A percentile compares a stretch with the other conserved stretches of the same genome.
These are phyloP conservation scores for Jamesozyma hellenica DNA, from an alignment of 805 yeast species.

Conservation along the genomic window DNA sequence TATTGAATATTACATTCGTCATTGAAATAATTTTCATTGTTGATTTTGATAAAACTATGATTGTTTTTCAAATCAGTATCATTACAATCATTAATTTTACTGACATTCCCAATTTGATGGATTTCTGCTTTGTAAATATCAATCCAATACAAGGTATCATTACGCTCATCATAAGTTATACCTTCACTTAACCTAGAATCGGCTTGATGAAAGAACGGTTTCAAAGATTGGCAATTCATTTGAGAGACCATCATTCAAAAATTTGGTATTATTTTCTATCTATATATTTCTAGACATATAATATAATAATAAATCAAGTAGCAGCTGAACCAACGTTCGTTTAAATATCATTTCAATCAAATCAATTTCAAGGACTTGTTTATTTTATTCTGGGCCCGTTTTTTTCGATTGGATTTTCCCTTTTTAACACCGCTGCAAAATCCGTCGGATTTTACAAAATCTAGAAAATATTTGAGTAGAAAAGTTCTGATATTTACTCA, in stretches of 20 bases:
- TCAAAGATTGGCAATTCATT: slow-evolving; percentile 6
- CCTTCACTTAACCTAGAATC: slow-evolving; percentile 50
- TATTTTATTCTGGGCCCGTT: too few relatives aligned
- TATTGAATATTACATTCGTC: slow-evolving; percentile 5
- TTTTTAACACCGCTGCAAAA: too few relatives aligned
- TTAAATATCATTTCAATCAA: not conserved
- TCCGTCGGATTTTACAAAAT: too few relatives aligned
- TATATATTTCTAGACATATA: slow-evolving; percentile 12
- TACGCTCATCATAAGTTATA: slow-evolving; percentile 48
- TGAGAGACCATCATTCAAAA: slow-evolving; percentile 2
- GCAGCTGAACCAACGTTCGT: too few relatives aligned
- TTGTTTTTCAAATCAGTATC: slow-evolving; percentile 28
- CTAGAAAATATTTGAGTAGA: too few relatives aligned
- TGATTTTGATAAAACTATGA: slow-evolving; percentile 7
- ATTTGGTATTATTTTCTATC: too few relatives aligned
- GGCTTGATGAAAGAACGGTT: slow-evolving; percentile 16
- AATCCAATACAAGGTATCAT: slow-evolving; percentile 39
- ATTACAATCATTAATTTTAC: slow-evolving; percentile 15
- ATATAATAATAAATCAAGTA: not conserved
- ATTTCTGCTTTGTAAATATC: slow-evolving; percentile 32
- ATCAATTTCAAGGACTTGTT: too few relatives aligned
- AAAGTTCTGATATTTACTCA: too few relatives aligned
- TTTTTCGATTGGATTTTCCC: too few relatives aligned
- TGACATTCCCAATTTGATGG: slow-evolving; percentile 24
- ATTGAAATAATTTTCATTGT: slow-evolving; percentile 1